Base-by-base conservation (phyloP, 345 rosid genomes). In the Physaria fendleri region DNA sequence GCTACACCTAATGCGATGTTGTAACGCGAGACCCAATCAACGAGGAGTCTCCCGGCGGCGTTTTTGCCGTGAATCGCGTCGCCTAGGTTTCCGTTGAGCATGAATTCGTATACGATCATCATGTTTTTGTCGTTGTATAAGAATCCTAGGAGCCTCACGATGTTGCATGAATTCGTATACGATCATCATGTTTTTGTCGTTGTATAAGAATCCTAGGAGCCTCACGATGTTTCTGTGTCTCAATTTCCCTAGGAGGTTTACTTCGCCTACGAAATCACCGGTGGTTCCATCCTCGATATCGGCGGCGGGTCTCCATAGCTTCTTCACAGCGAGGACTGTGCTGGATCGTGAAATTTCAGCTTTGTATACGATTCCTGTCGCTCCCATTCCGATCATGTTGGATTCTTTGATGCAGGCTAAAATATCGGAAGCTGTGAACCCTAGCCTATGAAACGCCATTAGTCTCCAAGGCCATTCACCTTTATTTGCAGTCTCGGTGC, bases 381-480 rank as follows among this genome's bases (percentile, higher is more conserved):
- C 97, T 69, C 95, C 99, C 85, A 83, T 87, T 14, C 99, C 97
- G 16, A 88, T 81, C 66, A 86, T 78, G 41, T 83, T 88, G 6
- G 97, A 76, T 62, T 93, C 99, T 68, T 66, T 84, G 47, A 93
- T 69, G 64, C 90, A 77, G 17, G 86, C 68, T 1, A 86, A 78
- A 57, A 93, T 79, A 53, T 88, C 99, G 16, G 79, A 42, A 21
- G 94, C 79, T 9, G 89, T 83, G 68, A 93, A 88, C 8, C 84
- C 85, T 14, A 93, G 77, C 67, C 94, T 85, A 66, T 93, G 95
- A 82, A 88, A 93, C 71, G 91, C 97, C 83, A 79, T 74, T 37
- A 88, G 46, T 68, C 84, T 81, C 99, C 99, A 93, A 1, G 99
- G 95, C 95, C 99, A 93, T 55, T 83, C 86, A 17, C 84, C 81